Base-by-base conservation (phyloP, 176 grass and related monocot genomes). In the Paspalum vaginatum region DNA sequence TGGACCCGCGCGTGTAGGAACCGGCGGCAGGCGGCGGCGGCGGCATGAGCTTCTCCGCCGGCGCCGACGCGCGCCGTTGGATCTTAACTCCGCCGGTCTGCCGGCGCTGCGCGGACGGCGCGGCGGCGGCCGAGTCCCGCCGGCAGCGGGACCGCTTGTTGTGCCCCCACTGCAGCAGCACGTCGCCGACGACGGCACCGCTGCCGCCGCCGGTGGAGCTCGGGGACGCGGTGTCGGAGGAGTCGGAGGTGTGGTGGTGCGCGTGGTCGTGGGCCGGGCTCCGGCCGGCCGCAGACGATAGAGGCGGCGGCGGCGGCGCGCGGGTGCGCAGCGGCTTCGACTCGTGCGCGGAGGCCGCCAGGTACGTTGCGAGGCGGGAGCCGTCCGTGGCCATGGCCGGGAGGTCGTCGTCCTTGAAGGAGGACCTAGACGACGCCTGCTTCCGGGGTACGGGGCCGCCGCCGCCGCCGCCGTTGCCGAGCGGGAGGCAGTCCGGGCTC, bases 151-250 rank as follows among this genome's bases (percentile, higher is more conserved):
- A 93, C 57, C 94, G 74, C 79, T 97, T 97, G 82, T 93, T 91
- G 45, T 97, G 94, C 0, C 91, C 94, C 91, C 94, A 97, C 87
- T 86, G 94, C 17, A 94, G 82, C 26, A 97, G 82, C 56, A 97
- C 84, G 68, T 97, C 94, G 37, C 94, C 88, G 1, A 25, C 78
- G 32, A 69, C 85, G 7, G 57, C 54, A 37, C 39, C 73, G 0
- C 72, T 9, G 55, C 42, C 39, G 40, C 47, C 64, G 46, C 86
- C 42, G 11, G 79, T 86, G 51, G 88, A 89, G 74, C 74, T 86
- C 58, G 67, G 79, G 43, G 88, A 89, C 4, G 88, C 41, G 4
- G 73, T 86, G 66, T 86, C 88, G 7, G 81, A 73, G 38, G 91
- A 83, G 50, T 91, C 83, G 5, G 87, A 83, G 8, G 79, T 79